Evolutionary conservation across 768 basidiomycete genomes (phyloP).

Genomic region (Mycena pura): DNA sequence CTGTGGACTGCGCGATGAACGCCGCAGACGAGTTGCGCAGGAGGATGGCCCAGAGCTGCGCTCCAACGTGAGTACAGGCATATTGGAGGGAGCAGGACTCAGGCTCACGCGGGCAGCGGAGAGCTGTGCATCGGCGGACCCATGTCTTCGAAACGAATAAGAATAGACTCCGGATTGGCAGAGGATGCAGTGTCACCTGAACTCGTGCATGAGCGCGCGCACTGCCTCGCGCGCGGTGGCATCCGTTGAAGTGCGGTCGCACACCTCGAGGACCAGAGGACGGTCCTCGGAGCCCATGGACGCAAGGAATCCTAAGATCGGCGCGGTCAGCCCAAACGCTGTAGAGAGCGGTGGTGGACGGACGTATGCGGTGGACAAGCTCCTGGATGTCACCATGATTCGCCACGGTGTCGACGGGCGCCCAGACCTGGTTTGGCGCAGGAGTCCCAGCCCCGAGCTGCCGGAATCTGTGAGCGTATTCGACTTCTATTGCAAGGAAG

Average conservation of each 20-base stretch:
- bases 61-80: not conserved
- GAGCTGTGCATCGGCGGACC: constrained; percentile 23
- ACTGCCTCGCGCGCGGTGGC: constrained; percentile 20
- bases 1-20: constrained; percentile 23
- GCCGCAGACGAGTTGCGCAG: constrained; percentile 23
- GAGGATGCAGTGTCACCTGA: constrained; percentile 6
- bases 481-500: not conserved
- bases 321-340: no score
- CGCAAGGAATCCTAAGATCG: constrained; percentile 9
- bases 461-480: not conserved
- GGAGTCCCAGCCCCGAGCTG: not conserved
- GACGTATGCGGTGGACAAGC: constrained; percentile 23
- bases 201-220: constrained; percentile 21
- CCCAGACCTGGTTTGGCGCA: constrained; percentile 10
- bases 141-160: constrained; percentile 1
- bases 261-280: constrained; percentile 20
- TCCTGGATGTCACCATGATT: constrained; percentile 25
- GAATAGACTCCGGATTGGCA: no score
- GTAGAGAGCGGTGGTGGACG: not conserved
- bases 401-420: constrained; percentile 22
- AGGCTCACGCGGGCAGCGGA: constrained; percentile 22
- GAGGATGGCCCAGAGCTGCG: constrained; percentile 24
- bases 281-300: constrained; percentile 25
- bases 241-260: constrained; percentile 17
- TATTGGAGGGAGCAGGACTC: no score